phyloP scores from a whole-genome alignment of 2,329 filamentous ascomycete species.

The Septoria linicola region DNA sequence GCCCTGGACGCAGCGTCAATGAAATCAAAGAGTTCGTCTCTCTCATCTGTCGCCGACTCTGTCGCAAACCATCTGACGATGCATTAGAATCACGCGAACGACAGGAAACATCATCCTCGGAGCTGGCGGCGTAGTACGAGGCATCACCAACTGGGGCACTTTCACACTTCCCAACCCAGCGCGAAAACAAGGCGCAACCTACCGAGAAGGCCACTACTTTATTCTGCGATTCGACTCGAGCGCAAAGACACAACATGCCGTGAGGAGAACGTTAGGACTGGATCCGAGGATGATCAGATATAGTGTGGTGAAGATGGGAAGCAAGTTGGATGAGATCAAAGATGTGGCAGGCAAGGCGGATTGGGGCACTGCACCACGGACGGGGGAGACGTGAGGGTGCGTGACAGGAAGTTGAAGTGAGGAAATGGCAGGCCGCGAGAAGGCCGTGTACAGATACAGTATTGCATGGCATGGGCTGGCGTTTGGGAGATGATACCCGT shows the following conservation, averaged over 20 bases:
- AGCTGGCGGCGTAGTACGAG: constrained; percentile 84
- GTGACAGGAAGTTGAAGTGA: not conserved
- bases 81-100: constrained; percentile 75
- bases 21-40: constrained; percentile 89
- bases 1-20: constrained; percentile 73
- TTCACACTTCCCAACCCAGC: constrained; percentile 80
- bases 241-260: constrained; percentile 67
- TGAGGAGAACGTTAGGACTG: constrained; percentile 72
- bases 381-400: not conserved
- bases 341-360: constrained; percentile 56
- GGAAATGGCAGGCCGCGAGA: not conserved
- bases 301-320: constrained; percentile 80
- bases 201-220: constrained; percentile 91
- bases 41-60: constrained; percentile 8
- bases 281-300: constrained; percentile 91
- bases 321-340: constrained; percentile 61
- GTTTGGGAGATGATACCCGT: not conserved
- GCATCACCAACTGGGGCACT: constrained; percentile 91
- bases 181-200: constrained; percentile 76
- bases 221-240: constrained; percentile 93
- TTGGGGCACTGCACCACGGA: constrained; percentile 40
- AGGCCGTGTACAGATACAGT: constrained; percentile 6
- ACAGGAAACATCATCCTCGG: constrained; percentile 79
- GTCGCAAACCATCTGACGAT: constrained; percentile 5
- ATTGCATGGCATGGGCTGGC: constrained; percentile 8